Evolutionary conservation across 305 asterid species (phyloP).

Genomic region (Fraxinus xanthoxyloides): DNA sequence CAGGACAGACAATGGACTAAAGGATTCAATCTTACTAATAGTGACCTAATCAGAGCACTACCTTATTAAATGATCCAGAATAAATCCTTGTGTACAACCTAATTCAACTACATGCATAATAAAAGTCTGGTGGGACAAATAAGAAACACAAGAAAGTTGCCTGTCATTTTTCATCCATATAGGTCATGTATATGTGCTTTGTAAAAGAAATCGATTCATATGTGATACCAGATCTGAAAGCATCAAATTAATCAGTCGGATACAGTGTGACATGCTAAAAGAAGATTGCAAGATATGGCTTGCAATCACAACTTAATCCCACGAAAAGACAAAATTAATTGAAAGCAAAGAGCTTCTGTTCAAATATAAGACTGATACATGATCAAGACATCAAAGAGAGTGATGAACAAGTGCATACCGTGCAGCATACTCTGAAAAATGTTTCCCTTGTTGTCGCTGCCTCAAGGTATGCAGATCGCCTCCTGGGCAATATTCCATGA

Average conservation of each 20-base stretch:
- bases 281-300: not conserved
- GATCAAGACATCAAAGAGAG: not conserved
- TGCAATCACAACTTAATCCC: not conserved
- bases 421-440: slow-evolving; percentile 94
- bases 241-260: not conserved
- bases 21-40: not conserved
- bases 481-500: slow-evolving; percentile 98
- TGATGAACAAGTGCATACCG: slow-evolving; percentile 42
- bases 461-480: slow-evolving; percentile 92
- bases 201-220: not conserved
- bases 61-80: not conserved
- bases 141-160: not conserved
- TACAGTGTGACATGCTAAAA: not conserved
- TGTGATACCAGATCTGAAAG: not conserved
- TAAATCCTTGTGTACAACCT: not conserved
- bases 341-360: not conserved
- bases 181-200: not conserved
- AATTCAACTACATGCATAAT: not conserved
- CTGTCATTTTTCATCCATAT: slow-evolving; percentile 1
- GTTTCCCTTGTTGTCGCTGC: slow-evolving; percentile 92
- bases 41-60: not conserved
- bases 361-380: not conserved
- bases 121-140: not conserved
- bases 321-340: not conserved
- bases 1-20: not conserved